Base-by-base conservation (phyloP, 306 rosid genomes). In the Oxytropis ochrocephala region DNA sequence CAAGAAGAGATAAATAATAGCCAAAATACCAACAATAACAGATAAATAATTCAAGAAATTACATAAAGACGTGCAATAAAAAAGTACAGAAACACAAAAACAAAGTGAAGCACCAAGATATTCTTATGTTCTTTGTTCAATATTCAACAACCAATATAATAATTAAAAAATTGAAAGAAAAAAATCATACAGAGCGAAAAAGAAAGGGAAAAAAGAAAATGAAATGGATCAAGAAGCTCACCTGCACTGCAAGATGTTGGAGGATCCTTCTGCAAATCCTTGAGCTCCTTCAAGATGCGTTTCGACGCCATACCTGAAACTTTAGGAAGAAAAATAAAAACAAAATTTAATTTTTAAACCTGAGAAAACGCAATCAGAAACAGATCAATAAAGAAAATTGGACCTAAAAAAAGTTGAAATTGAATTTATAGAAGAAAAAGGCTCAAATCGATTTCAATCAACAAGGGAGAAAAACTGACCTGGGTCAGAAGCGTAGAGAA, bases 241-340 rank as follows among this genome's bases (percentile, higher is more conserved):
- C 94, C 96, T 3, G 96, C 96, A 60, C 96, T 90, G 85, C 91
- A 90, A 17, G 96, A 90, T 18, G 91, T 82, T 8, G 96, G 96
- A 74, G 89, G 96, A 73, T 90, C 96, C 75, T 90, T 90, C 94
- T 87, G 96, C 78, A 90, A 82, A 82, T 87, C 94, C 91, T 90
- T 90, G 56, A 87, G 96, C 79, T 90, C 96, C 85, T 90, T 87
- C 86, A 87, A 78, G 86, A 90, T 90, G 56, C 91, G 91, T 71
- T 90, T 90, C 16, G 96, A 90, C 17, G 94, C 96, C 96, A 90
- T 90, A 16, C 2, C 32, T 46, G 9, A 74, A 51, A 41, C 24
- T 14, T 9, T 6, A n/a, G 33, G 6, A 2, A 9, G 6, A 1
- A 41, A 12, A 12, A 10, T 8, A 14, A 19, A n/a, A 43, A 61